phyloP scores from a whole-genome alignment of 352 stramenopile species.

The Globisporangium okanoganense region DNA sequence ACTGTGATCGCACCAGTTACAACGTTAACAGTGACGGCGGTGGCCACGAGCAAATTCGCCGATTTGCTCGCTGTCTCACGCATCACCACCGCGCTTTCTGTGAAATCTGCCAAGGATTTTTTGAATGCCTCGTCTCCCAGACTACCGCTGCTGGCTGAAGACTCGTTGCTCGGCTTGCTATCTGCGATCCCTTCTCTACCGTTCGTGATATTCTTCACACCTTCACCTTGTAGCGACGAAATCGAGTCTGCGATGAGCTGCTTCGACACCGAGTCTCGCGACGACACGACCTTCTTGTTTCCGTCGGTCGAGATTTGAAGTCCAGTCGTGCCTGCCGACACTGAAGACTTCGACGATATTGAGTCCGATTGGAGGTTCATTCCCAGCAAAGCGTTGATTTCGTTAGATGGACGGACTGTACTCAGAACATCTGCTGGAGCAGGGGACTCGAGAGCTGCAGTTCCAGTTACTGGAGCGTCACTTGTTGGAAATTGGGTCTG shows the following conservation, averaged over 20 bases:
- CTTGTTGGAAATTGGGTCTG: background rate
- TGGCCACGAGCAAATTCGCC: constrained; percentile 51
- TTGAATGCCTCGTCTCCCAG: background rate
- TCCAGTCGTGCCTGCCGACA: background rate
- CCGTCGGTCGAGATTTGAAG: constrained; percentile 9
- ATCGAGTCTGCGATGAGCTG: background rate
- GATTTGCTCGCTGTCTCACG: constrained; percentile 35
- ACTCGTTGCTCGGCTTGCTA: background rate
- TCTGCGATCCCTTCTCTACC: background rate
- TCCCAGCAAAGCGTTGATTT: background rate
- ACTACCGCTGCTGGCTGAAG: background rate
- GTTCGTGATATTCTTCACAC: background rate
- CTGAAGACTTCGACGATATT: constrained; percentile 2
- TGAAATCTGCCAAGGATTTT: constrained; percentile 16
- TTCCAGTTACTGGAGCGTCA: background rate
- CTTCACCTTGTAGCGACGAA: background rate
- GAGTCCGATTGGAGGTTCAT: background rate
- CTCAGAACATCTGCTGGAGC: constrained; percentile 6
- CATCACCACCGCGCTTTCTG: constrained; percentile 8
- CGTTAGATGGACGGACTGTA: background rate
- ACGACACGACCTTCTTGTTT: constrained; percentile 3
- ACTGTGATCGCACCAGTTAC: constrained; percentile 41
- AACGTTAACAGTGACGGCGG: constrained; percentile 46
- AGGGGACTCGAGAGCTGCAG: background rate
- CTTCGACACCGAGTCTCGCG: constrained; percentile 5